Conservation (phyloP, 495 filamentous ascomycete genomes). For the Viridothelium virens region DNA sequence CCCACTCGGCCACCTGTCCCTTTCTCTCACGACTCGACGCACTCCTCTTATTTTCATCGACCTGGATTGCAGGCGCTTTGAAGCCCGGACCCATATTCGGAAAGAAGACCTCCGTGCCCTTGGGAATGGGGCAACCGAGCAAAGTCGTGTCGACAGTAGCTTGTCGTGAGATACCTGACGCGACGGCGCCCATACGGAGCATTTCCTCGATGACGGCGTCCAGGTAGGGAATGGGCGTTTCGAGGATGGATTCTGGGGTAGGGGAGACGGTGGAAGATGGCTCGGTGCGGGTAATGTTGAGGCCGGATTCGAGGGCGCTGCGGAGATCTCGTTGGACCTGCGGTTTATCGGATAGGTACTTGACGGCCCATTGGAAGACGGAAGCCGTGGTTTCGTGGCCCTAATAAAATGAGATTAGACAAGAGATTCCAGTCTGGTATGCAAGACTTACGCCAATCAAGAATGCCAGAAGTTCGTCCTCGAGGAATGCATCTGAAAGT, state of each 20-base stretch:
- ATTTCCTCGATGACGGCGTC: slow-evolving; percentile 20
- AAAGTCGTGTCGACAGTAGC: slow-evolving; percentile 14
- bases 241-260: slow-evolving; percentile 4
- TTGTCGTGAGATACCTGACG: not conserved
- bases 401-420: not conserved
- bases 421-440: not conserved
- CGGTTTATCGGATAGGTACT: slow-evolving; percentile 15
- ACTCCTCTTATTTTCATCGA: slow-evolving; percentile 13
- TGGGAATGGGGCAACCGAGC: slow-evolving; percentile 19
- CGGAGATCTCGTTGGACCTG: slow-evolving; percentile 19
- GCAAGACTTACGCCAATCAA: not conserved
- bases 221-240: slow-evolving; percentile 17
- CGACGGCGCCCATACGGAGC: slow-evolving; percentile 6
- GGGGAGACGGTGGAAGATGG: not conserved
- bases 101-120: slow-evolving; percentile 20
- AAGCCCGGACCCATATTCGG: slow-evolving; percentile 14
- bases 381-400: slow-evolving; percentile 20
- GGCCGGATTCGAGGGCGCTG: no score
- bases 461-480: not conserved
- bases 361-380: slow-evolving; percentile 15
- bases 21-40: slow-evolving; percentile 4
- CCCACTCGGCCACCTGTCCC: slow-evolving; percentile 11
- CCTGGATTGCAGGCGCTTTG: not conserved
- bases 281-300: no score
- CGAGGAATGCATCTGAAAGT: not conserved